Percentiles rank a stretch among this genome's conserved stretches.
Evolutionary conservation across 2,329 filamentous ascomycete genomes (phyloP).

Genomic region (Nannizziopsis barbatae): DNA sequence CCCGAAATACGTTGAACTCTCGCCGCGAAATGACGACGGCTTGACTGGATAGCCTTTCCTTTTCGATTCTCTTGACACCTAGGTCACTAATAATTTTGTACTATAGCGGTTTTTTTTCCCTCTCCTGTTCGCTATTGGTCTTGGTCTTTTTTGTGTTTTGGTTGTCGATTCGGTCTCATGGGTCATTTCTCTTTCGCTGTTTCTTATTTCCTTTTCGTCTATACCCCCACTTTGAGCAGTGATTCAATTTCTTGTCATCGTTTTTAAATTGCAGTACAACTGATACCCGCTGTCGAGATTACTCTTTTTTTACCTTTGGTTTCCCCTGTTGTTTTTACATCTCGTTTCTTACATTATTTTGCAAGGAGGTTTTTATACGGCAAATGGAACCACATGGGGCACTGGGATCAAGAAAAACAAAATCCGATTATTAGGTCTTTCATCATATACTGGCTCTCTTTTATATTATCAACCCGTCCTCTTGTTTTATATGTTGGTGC

Average conservation of each 20-base stretch:
- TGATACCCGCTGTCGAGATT: conserved; percentile 14
- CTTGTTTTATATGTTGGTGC: conserved; percentile 2
- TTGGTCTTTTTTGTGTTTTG: not conserved
- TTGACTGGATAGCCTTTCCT: not conserved
- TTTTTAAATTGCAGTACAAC: conserved; percentile 2
- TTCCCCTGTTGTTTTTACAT: conserved; percentile 5
- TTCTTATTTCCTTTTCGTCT: conserved; percentile 1
- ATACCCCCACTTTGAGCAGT: conserved; percentile 6
- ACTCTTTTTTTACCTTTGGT: conserved; percentile 3
- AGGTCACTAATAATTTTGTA: conserved; percentile 10
- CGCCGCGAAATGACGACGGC: not conserved
- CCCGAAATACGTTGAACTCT: not conserved
- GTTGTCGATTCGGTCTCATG: too few relatives aligned
- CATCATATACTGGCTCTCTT: not conserved
- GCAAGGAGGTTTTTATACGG: conserved; percentile 8
- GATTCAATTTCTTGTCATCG: not conserved
- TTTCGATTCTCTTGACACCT: conserved; percentile 1
- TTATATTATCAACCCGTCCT: conserved; percentile 3
- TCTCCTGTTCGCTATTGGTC: too few relatives aligned
- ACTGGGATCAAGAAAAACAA: conserved; percentile 3
- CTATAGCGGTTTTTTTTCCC: conserved; percentile 8
- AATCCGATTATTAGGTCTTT: not conserved
- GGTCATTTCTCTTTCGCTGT: not conserved
- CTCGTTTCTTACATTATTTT: conserved; percentile 3
- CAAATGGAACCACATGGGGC: conserved; percentile 4